phyloP scores from a whole-genome alignment of 2,329 filamentous ascomycete genomes.

The Colletotrichum sp. region DNA sequence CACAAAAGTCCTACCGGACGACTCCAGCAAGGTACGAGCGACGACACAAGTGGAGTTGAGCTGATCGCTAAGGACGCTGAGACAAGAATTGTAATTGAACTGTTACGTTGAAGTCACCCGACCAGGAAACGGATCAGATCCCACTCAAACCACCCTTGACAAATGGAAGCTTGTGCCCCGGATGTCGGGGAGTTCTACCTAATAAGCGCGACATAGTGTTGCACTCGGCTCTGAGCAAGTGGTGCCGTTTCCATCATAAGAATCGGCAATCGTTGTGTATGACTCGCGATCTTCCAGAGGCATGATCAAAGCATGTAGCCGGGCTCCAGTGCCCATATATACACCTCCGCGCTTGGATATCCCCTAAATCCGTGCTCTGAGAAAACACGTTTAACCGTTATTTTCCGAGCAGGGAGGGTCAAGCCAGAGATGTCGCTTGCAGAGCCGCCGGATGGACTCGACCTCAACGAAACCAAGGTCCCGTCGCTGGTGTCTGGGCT shows the following conservation, averaged over 20 bases:
- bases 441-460: not conserved
- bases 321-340: not conserved
- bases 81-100: not conserved
- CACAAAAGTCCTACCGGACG: not conserved
- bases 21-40: not conserved
- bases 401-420: not conserved
- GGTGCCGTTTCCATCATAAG: not conserved
- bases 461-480: slow-evolving; percentile 24
- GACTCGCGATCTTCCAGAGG: not conserved
- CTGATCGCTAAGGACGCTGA: not conserved
- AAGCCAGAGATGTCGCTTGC: not conserved
- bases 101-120: not conserved
- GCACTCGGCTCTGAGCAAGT: not conserved
- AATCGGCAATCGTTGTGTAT: not conserved
- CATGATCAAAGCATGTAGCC: not conserved
- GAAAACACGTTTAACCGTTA: not conserved
- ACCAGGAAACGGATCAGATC: not conserved
- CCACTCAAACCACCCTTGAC: not conserved
- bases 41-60: not conserved
- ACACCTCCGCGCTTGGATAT: not conserved
- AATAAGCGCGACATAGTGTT: not conserved
- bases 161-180: not conserved
- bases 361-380: not conserved
- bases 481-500: slow-evolving; percentile 22
- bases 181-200: not conserved